phyloP scores from a whole-genome alignment of 306 rosid genomes.

The Cercis canadensis region DNA sequence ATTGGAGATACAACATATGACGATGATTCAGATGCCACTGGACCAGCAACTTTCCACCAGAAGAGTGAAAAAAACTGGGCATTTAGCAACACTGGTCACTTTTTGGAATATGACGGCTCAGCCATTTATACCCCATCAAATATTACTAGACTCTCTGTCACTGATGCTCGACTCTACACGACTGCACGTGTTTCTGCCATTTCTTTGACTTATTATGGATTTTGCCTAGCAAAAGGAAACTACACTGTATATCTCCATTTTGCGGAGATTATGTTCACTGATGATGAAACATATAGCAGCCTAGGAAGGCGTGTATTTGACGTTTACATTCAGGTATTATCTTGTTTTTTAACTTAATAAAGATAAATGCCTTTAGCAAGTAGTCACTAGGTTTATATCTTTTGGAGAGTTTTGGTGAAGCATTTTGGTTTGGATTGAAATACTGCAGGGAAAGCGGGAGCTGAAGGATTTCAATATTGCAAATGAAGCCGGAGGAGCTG shows the following conservation, averaged over 20 bases:
- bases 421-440: too few species aligned
- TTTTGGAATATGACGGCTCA: constrained; percentile 8
- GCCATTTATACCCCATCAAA: neutral
- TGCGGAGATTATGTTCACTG: constrained; percentile 55
- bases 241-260: constrained; percentile 55
- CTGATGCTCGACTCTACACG: constrained; percentile 46
- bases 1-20: neutral
- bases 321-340: constrained; percentile 58
- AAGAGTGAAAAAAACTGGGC: constrained; percentile 47
- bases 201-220: constrained; percentile 68
- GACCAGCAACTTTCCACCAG: constrained; percentile 5
- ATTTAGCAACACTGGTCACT: constrained; percentile 59
- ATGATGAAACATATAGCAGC: constrained; percentile 41
- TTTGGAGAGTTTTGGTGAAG: too few species aligned
- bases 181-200: constrained; percentile 70
- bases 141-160: neutral
- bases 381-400: too few species aligned
- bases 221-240: constrained; percentile 56
- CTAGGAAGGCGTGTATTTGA: constrained; percentile 64
- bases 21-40: neutral
- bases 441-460: constrained; percentile 45
- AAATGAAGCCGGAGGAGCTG: constrained; percentile 47
- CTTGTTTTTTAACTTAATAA: too few species aligned
- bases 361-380: too few species aligned
- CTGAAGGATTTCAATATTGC: constrained; percentile 61